Percentiles rank a stretch among this genome's conserved stretches.
phyloP scores from a whole-genome alignment of 2,329 filamentous ascomycete species.

The Paraphaeosphaeria minitans region DNA sequence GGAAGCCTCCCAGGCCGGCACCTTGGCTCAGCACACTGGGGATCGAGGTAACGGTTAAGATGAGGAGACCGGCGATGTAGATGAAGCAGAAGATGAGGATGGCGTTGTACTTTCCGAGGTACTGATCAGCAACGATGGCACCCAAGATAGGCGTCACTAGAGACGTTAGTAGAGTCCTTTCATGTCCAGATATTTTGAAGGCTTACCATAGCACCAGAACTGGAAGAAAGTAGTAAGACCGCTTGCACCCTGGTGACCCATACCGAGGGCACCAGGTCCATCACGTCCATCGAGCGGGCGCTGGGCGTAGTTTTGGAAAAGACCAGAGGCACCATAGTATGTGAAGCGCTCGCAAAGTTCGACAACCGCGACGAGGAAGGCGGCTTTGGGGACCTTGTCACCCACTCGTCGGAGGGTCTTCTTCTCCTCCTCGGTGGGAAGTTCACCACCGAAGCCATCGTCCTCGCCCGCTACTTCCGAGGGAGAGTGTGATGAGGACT shows the following conservation, averaged over 20 bases:
- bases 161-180: neutral
- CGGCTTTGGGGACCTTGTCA: constrained; percentile 53
- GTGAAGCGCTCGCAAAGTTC: constrained; percentile 58
- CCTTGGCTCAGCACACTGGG: constrained; percentile 67
- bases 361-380: constrained; percentile 56
- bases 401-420: constrained; percentile 52
- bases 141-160: constrained; percentile 51
- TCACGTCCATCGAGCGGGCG: constrained; percentile 44
- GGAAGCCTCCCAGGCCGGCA: constrained; percentile 67
- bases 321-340: constrained; percentile 54
- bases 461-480: constrained; percentile 25
- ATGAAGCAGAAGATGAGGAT: constrained; percentile 69
- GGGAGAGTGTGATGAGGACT: constrained; percentile 19
- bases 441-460: constrained; percentile 39
- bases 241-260: constrained; percentile 53
- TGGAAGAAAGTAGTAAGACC: constrained; percentile 55
- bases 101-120: constrained; percentile 72
- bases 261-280: constrained; percentile 49
- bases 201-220: constrained; percentile 45
- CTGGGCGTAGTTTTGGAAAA: constrained; percentile 59
- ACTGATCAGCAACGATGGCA: constrained; percentile 67
- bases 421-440: constrained; percentile 51
- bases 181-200: constrained; percentile 8
- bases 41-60: constrained; percentile 69
- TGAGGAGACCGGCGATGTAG: constrained; percentile 68